phyloP scores from a whole-genome alignment of 75 land plant genomes.

The Chamaecyparis obtusa region DNA sequence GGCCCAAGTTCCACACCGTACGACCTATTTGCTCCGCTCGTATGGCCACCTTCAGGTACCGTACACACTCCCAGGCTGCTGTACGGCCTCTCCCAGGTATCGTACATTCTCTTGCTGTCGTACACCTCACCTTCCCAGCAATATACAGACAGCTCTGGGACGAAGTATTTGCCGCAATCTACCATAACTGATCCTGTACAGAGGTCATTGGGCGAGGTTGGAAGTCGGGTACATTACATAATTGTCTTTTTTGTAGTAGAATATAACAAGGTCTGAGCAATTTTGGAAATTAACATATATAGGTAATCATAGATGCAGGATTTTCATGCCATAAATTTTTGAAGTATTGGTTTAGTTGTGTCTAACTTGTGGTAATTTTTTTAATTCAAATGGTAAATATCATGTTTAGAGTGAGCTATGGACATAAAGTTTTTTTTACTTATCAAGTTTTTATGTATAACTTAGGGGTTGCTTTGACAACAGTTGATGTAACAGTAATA shows the following conservation, averaged over 20 bases:
- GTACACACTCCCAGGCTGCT: too few relatives aligned
- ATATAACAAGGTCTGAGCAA: neutral
- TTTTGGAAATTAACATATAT: neutral
- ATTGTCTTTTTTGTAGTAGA: neutral
- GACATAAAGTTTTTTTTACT: neutral
- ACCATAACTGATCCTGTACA: too few relatives aligned
- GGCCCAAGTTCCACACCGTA: too few relatives aligned
- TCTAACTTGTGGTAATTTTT: neutral
- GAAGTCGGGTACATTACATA: too few relatives aligned
- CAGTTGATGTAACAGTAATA: neutral
- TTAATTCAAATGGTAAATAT: neutral
- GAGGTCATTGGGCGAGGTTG: too few relatives aligned
- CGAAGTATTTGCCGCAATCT: too few relatives aligned
- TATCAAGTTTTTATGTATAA: neutral
- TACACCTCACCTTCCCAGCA: too few relatives aligned
- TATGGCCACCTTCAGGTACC: too few relatives aligned
- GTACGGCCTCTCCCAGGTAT: too few relatives aligned
- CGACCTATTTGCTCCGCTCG: too few relatives aligned
- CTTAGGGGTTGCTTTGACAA: neutral
- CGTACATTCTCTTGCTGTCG: too few relatives aligned
- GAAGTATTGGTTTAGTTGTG: neutral
- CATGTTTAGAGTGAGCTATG: neutral
- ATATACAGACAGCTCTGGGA: too few relatives aligned
- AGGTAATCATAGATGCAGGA: neutral
- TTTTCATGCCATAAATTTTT: neutral